These are phyloP conservation scores for Aspergillus uvarum DNA, from an alignment of 2,329 filamentous ascomycete species.

Conservation along the genomic window DNA sequence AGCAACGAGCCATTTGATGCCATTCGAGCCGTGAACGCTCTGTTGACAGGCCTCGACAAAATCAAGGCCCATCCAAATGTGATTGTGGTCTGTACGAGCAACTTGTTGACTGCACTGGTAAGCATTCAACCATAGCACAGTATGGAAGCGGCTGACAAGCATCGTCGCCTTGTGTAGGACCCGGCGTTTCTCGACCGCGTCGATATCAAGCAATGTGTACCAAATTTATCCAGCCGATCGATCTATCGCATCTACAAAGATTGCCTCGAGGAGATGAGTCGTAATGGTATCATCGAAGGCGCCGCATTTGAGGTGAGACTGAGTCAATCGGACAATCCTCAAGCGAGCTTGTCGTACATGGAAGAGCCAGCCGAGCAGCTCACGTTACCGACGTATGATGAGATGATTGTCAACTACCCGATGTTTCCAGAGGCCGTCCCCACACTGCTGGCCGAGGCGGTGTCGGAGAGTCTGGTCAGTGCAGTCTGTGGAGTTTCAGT, in stretches of 20 bases:
- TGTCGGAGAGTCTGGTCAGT: conserved; percentile 30
- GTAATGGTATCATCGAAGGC: conserved; percentile 36
- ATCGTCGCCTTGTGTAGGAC: conserved; percentile 29
- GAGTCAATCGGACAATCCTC: conserved; percentile 23
- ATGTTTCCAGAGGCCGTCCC: conserved; percentile 29
- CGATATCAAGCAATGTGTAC: conserved; percentile 49
- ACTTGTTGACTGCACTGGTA: conserved; percentile 46
- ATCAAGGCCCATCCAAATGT: conserved; percentile 46
- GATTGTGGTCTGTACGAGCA: conserved; percentile 53
- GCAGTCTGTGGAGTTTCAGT: not conserved
- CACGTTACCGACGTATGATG: conserved; percentile 27
- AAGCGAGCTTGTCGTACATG: conserved; percentile 31
- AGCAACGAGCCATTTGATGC: conserved; percentile 49
- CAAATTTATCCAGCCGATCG: conserved; percentile 38
- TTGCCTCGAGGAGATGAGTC: conserved; percentile 48
- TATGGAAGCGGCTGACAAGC: not conserved
- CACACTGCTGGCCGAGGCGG: conserved; percentile 30
- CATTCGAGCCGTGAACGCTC: conserved; percentile 51
- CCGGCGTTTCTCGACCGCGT: conserved; percentile 51
- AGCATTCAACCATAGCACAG: conserved; percentile 5
- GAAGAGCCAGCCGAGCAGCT: conserved; percentile 21
- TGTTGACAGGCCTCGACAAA: conserved; percentile 50
- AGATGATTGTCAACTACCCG: conserved; percentile 32
- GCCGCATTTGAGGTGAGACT: conserved; percentile 28
- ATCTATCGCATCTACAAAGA: conserved; percentile 51